phyloP scores from a whole-genome alignment of 2,329 filamentous ascomycete genomes.

The Piedraia hortae region DNA sequence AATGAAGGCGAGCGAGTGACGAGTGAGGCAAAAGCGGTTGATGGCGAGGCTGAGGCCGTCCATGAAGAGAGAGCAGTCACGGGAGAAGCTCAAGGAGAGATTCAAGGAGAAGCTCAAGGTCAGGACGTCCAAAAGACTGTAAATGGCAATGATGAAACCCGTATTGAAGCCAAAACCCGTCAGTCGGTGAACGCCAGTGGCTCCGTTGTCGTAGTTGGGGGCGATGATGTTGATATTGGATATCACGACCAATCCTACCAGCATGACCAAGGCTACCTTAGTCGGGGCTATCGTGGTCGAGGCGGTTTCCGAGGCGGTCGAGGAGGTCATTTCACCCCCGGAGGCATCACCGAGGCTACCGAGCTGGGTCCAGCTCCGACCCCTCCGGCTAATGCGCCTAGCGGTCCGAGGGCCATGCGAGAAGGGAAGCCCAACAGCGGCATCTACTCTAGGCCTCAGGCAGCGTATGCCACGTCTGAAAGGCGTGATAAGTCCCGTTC shows the following conservation, averaged over 20 bases:
- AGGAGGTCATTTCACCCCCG: conserved; percentile 12
- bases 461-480: too few relatives aligned
- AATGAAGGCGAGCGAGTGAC: conserved; percentile 2
- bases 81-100: too few relatives aligned
- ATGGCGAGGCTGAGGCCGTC: conserved; percentile 1
- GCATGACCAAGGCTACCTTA: conserved; percentile 3
- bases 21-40: conserved; percentile 2
- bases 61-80: not conserved
- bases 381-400: conserved; percentile 35
- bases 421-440: conserved; percentile 66
- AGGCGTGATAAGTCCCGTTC: too few relatives aligned
- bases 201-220: not conserved
- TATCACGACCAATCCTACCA: conserved; percentile 1
- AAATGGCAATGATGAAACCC: not conserved
- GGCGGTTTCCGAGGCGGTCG: conserved; percentile 19
- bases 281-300: conserved; percentile 14
- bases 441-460: conserved; percentile 20
- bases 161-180: not conserved
- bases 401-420: conserved; percentile 81
- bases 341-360: conserved; percentile 5
- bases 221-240: not conserved
- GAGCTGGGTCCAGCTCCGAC: conserved; percentile 8
- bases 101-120: too few relatives aligned
- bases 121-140: conserved; percentile 1
- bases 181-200: not conserved